Conservation (phyloP, 345 rosid species). For the Excoecaria cochinchinensis region DNA sequence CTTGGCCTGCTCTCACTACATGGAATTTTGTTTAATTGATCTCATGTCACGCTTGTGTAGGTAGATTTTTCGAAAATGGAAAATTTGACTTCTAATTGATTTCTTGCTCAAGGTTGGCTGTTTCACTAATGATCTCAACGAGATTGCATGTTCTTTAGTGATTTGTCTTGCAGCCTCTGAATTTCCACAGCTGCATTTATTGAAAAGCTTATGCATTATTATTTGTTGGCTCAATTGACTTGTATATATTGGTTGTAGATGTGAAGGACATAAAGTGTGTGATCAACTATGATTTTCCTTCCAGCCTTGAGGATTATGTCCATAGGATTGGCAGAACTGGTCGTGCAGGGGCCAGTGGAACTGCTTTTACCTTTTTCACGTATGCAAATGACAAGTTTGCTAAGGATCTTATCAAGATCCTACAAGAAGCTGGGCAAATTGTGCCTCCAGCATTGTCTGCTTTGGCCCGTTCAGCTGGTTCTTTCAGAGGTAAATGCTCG, state of each 20-base stretch:
- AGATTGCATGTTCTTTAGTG: neutral
- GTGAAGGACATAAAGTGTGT: slow-evolving; percentile 99
- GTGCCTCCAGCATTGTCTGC: slow-evolving; percentile 67
- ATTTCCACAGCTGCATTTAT: neutral
- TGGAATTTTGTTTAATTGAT: neutral
- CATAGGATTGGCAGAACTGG: slow-evolving; percentile 99
- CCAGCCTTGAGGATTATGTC: slow-evolving; percentile 86
- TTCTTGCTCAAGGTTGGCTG: slow-evolving; percentile 1
- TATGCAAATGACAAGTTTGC: slow-evolving; percentile 82
- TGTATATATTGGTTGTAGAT: slow-evolving; percentile 50
- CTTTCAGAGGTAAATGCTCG: slow-evolving; percentile 51
- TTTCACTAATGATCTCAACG: neutral
- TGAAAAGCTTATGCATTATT: neutral
- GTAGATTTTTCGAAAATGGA: neutral
- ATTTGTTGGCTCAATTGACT: slow-evolving; percentile 17
- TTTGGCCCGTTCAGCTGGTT: slow-evolving; percentile 49
- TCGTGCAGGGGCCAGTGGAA: slow-evolving; percentile 97
- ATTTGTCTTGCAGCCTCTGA: neutral
- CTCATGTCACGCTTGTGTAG: slow-evolving; percentile 17
- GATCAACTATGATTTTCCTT: slow-evolving; percentile 92
- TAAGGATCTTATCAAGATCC: slow-evolving; percentile 77
- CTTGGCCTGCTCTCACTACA: neutral
- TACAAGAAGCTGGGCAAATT: slow-evolving; percentile 86
- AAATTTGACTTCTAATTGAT: slow-evolving; percentile 1
- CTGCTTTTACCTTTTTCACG: slow-evolving; percentile 81